These are phyloP conservation scores for Silene uniflora DNA, from an alignment of 148 eudicot genomes.

Conservation along the genomic window DNA sequence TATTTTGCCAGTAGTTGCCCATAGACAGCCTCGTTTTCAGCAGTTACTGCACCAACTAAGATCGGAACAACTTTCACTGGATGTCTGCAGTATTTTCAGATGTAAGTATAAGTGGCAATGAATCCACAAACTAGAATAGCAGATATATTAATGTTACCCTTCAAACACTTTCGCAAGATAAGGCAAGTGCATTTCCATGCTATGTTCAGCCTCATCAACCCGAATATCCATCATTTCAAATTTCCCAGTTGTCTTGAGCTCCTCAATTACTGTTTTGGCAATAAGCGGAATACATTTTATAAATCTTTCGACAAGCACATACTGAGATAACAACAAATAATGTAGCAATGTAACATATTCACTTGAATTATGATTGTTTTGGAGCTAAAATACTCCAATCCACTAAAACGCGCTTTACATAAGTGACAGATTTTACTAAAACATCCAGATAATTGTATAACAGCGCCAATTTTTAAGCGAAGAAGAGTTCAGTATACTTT, in stretches of 20 bases:
- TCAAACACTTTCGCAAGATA: conserved; percentile 94
- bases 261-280: conserved; percentile 52
- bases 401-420: background rate
- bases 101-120: conserved; percentile 9
- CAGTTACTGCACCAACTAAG: conserved; percentile 81
- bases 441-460: too few relatives aligned
- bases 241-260: conserved; percentile 77
- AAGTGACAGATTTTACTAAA: background rate
- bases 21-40: conserved; percentile 72
- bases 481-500: too few relatives aligned
- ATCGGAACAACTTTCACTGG: conserved; percentile 84
- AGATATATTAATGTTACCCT: conserved; percentile 45
- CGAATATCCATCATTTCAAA: conserved; percentile 84
- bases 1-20: conserved; percentile 82
- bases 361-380: background rate
- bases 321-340: background rate
- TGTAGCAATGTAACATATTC: background rate
- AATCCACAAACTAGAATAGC: conserved; percentile 5
- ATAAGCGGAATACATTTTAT: background rate
- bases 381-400: background rate
- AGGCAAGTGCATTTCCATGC: conserved; percentile 99
- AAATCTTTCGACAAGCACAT: conserved; percentile 1
- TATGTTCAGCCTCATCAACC: conserved; percentile 96
- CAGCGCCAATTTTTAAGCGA: too few relatives aligned
- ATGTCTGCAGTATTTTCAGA: conserved; percentile 41